Conservation (phyloP, 345 rosid genomes). For the Barbarea vulgaris region DNA sequence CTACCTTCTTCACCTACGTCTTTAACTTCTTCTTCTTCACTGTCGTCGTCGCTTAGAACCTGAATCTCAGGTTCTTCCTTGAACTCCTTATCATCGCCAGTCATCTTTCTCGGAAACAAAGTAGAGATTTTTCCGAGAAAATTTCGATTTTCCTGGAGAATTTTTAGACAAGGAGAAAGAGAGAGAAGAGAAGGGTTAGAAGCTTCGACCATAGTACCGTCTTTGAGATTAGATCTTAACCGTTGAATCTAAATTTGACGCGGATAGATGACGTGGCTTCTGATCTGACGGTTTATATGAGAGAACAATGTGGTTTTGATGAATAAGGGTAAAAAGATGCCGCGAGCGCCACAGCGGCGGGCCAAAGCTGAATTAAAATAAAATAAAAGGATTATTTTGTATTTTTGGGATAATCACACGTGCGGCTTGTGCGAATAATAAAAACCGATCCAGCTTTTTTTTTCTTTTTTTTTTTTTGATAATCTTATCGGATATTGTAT, state of each 20-base stretch:
- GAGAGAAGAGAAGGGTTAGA: constrained; percentile 26
- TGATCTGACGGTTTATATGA: constrained; percentile 49
- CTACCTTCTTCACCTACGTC: constrained; percentile 46
- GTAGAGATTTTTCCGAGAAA: constrained; percentile 24
- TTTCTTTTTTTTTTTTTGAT: background rate
- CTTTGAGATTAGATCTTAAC: constrained; percentile 58
- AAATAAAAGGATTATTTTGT: background rate
- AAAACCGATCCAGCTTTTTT: background rate
- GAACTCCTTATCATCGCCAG: constrained; percentile 46
- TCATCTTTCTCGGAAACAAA: constrained; percentile 42
- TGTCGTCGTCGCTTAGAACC: constrained; percentile 40
- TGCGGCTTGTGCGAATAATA: constrained; percentile 27
- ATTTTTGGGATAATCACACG: constrained; percentile 18
- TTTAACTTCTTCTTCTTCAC: constrained; percentile 44
- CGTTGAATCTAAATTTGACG: constrained; percentile 52
- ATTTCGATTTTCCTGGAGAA: constrained; percentile 27
- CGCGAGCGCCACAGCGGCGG: constrained; percentile 24
- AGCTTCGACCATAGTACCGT: constrained; percentile 58
- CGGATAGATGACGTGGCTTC: constrained; percentile 57
- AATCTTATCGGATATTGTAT: background rate
- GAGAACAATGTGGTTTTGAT: constrained; percentile 44
- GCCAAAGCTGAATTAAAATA: constrained; percentile 19
- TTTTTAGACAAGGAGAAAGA: constrained; percentile 27
- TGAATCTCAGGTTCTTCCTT: constrained; percentile 46
- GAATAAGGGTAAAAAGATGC: constrained; percentile 31